Conservation (phyloP, 768 basidiomycete genomes). For the Boletellus sp. region DNA sequence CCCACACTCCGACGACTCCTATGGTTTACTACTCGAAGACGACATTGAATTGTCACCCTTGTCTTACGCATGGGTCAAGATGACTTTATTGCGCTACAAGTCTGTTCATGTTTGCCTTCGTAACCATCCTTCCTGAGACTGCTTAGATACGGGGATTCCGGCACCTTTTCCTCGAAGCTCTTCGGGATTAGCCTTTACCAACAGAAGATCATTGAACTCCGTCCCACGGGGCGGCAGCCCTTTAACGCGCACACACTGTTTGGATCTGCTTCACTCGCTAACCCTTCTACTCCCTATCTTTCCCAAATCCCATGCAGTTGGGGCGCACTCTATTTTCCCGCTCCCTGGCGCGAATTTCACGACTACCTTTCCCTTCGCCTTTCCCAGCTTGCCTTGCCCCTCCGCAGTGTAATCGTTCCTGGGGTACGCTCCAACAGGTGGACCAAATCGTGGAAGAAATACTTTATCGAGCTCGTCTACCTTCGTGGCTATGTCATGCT, state of each 20-base stretch:
- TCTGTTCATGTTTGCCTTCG: constrained; percentile 23
- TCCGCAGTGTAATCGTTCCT: constrained; percentile 56
- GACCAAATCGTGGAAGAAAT: constrained; percentile 84
- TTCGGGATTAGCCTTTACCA: constrained; percentile 87
- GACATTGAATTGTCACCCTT: constrained; percentile 82
- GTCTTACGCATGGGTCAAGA: constrained; percentile 84
- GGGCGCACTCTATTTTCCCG: constrained; percentile 89
- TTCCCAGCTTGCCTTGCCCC: constrained; percentile 36
- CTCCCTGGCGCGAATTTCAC: constrained; percentile 87
- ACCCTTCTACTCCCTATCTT: constrained; percentile 66
- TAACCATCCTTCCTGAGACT: background rate
- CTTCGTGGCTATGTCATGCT: constrained; percentile 85
- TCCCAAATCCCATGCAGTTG: constrained; percentile 89
- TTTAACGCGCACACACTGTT: constrained; percentile 69
- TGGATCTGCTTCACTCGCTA: constrained; percentile 33
- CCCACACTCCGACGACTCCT: constrained; percentile 65
- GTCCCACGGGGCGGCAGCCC: constrained; percentile 57
- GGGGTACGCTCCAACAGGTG: constrained; percentile 77
- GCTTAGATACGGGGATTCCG: constrained; percentile 52
- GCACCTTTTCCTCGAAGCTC: constrained; percentile 43
- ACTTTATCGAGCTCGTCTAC: constrained; percentile 82
- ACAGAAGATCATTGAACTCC: constrained; percentile 76
- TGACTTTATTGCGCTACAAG: constrained; percentile 75
- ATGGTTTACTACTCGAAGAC: constrained; percentile 80
- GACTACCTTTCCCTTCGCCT: constrained; percentile 68